These are phyloP conservation scores for Lentinus polychrous DNA, from an alignment of 1,284 basidiomycete genomes.

Conservation along the genomic window DNA sequence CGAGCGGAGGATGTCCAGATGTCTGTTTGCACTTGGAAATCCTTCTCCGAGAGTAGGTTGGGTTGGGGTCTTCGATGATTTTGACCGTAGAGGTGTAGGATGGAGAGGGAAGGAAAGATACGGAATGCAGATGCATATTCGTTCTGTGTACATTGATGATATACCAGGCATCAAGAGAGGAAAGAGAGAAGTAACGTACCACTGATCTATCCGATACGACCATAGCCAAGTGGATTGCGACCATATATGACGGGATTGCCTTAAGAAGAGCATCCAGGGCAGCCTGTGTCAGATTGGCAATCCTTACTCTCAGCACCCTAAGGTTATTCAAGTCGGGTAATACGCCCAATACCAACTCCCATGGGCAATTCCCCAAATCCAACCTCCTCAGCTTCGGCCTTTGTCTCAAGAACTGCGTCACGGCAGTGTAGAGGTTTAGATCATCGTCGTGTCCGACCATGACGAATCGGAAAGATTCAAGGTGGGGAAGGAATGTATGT, in stretches of 20 bases:
- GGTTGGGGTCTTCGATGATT: slow-evolving; percentile 45
- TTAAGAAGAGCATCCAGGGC: slow-evolving; percentile 34
- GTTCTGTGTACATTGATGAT: slow-evolving; percentile 30
- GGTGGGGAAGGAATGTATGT: slow-evolving; percentile 55
- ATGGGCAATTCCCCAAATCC: slow-evolving; percentile 57
- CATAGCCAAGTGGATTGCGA: slow-evolving; percentile 45
- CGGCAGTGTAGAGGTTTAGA: slow-evolving; percentile 40
- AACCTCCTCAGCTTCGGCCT: slow-evolving; percentile 43
- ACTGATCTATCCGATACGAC: slow-evolving; percentile 41
- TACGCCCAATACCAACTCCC: slow-evolving; percentile 46
- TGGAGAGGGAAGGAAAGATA: slow-evolving; percentile 41
- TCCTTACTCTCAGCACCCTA: slow-evolving; percentile 47
- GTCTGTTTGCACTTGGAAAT: slow-evolving; percentile 48
- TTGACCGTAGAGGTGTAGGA: slow-evolving; percentile 49
- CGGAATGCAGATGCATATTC: slow-evolving; percentile 42
- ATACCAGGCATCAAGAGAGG: background rate
- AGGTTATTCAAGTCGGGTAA: slow-evolving; percentile 43
- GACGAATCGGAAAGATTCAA: slow-evolving; percentile 54
- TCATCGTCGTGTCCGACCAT: slow-evolving; percentile 58
- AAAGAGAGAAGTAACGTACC: slow-evolving; percentile 27
- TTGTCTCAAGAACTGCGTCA: slow-evolving; percentile 44
- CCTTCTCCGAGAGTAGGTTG: slow-evolving; percentile 51
- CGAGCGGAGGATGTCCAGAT: slow-evolving; percentile 45
- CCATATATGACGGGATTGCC: slow-evolving; percentile 41
- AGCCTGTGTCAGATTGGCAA: slow-evolving; percentile 37